Percentiles rank a stretch among this genome's conserved stretches.
phyloP scores from a whole-genome alignment of 306 rosid genomes.

The Pyrus betulifolia region DNA sequence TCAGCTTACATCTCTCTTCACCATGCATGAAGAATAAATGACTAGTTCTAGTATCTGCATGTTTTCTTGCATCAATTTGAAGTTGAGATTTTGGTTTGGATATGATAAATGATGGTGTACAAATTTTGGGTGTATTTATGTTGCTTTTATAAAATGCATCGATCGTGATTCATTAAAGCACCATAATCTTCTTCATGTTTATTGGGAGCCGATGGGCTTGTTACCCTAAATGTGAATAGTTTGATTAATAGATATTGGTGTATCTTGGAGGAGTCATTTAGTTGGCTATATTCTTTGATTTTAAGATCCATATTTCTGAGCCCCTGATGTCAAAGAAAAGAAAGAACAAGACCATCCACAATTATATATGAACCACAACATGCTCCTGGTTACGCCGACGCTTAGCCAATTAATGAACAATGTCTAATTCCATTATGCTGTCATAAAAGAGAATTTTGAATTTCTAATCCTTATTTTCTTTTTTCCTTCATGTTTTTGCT shows the following conservation, averaged over 20 bases:
- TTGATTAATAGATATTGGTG: neutral
- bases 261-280: neutral
- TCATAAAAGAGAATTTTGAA: slow-evolving; percentile 8
- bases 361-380: neutral
- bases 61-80: neutral
- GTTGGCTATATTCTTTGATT: neutral
- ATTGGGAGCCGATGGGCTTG: neutral
- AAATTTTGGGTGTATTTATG: neutral
- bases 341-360: neutral
- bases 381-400: no score
- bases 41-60: neutral
- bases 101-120: neutral
- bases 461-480: slow-evolving; percentile 16
- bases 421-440: slow-evolving; percentile 6
- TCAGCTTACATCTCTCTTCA: neutral
- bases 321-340: neutral
- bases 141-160: neutral
- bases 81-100: neutral
- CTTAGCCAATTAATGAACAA: neutral
- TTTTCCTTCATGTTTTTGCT: slow-evolving; percentile 19
- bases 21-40: neutral
- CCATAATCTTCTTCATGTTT: neutral
- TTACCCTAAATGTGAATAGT: neutral
- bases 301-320: neutral
- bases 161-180: neutral